phyloP scores from a whole-genome alignment of 345 rosid genomes.

The Eucalyptus pauciflora region DNA sequence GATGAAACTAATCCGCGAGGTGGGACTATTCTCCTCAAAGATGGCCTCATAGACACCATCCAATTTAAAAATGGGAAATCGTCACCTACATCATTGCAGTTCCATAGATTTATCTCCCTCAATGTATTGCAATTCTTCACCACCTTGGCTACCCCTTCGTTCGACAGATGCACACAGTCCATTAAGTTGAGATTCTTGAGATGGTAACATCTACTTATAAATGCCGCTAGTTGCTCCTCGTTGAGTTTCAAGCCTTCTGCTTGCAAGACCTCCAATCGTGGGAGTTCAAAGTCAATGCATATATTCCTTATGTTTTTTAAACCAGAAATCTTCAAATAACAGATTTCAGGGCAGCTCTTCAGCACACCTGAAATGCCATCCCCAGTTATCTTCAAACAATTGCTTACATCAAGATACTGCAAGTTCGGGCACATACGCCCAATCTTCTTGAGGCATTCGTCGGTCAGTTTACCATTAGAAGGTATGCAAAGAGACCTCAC shows the following conservation, averaged over 20 bases:
- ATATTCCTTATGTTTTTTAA: no score
- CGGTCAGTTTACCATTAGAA: no score
- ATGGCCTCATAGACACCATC: slow-evolving; percentile 51
- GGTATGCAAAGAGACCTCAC: no score
- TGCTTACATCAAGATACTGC: no score
- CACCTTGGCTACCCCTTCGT: slow-evolving; percentile 37
- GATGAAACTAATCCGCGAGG: slow-evolving; percentile 17
- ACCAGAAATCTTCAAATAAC: no score
- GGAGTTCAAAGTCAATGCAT: no score
- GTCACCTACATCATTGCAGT: background rate
- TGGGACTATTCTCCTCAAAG: slow-evolving; percentile 41
- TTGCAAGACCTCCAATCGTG: no score
- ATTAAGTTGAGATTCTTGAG: slow-evolving; percentile 33
- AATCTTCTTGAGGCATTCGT: no score
- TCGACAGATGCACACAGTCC: slow-evolving; percentile 39
- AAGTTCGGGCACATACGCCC: no score
- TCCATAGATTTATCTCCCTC: slow-evolving; percentile 40
- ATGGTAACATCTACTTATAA: slow-evolving; percentile 35
- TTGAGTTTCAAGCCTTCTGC: no score
- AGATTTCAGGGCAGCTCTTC: background rate
- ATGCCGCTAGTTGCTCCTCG: background rate
- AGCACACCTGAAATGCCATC: slow-evolving; percentile 1
- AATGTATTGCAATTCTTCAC: slow-evolving; percentile 32
- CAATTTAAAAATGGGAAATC: background rate
- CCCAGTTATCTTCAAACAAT: no score